phyloP scores from a whole-genome alignment of 169 alveolate genomes.

The Ichthyophthirius multifiliis region DNA sequence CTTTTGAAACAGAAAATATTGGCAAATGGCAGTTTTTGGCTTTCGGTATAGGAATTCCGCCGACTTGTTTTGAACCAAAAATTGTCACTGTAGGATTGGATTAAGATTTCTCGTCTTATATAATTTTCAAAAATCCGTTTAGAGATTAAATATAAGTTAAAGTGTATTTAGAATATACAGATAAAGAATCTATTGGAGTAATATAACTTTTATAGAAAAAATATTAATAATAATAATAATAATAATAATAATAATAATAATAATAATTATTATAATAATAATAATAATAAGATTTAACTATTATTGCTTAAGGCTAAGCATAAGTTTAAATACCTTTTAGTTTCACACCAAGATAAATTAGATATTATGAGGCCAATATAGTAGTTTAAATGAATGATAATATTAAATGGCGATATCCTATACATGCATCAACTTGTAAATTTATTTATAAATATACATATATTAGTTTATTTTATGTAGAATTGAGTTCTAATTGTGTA shows the following conservation, averaged over 20 bases:
- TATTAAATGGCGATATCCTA: constrained; percentile 79
- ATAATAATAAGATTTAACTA: constrained; percentile 35
- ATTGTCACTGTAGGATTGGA: constrained; percentile 33
- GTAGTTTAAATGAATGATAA: constrained; percentile 69
- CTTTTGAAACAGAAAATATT: constrained; percentile 33
- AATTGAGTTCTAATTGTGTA: constrained; percentile 67
- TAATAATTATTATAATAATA: no score
- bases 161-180: constrained; percentile 26
- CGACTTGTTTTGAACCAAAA: constrained; percentile 76
- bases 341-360: constrained; percentile 73
- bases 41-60: constrained; percentile 57
- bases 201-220: no score
- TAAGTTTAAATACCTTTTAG: constrained; percentile 73
- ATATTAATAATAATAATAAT: no score
- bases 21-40: constrained; percentile 34
- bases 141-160: constrained; percentile 21
- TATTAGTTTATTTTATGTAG: constrained; percentile 11
- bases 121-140: constrained; percentile 42
- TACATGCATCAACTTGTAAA: constrained; percentile 69
- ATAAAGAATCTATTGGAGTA: neutral
- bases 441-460: neutral
- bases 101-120: constrained; percentile 45
- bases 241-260: no score
- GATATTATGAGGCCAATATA: constrained; percentile 69
- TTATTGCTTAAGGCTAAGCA: constrained; percentile 68